Evolutionary conservation across 352 stramenopile species (phyloP), one percentile per base, ranked within the genome.

Genomic region (Globisporangium solare): DNA sequence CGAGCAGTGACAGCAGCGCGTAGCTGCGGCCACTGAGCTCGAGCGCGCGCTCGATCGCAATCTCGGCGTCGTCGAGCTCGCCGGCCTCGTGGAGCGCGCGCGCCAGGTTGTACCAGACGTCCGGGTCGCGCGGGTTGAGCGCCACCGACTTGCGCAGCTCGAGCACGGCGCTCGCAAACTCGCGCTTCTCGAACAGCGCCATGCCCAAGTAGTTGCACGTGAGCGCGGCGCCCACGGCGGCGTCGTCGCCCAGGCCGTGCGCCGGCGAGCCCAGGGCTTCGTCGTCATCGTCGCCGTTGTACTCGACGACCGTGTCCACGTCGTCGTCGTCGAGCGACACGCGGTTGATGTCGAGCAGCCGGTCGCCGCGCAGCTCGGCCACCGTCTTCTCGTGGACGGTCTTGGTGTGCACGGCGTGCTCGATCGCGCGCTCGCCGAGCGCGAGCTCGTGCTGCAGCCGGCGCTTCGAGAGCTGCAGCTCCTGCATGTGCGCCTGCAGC

Each of bases 51-150:
- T 73, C 73, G 20, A 87, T 69, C 8, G 79, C 79, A 15, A 79
- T 74, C 60, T 94, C 84, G 3, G 84, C 84, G 43, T 91, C 84
- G 49, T 77, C 74, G 31, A 74, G 63, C 56, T 92, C 73, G 20
- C 73, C 66, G 10, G 68, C 68, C 7, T 64, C 68, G 41, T 89
- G 77, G 13, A 92, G 68, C 11, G 79, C 72, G 22, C 79, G 75
- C 3, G 76, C 84, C 39, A 94, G 62, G 27, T 86, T 88, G 53
- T 88, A 88, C 84, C 82, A 92, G 15, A 83, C 80, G 40, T 89
- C 79, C 20, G 79, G 53, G 46, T 92, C 78, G 42, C 78, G 70
- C n/a, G 74, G 64, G 56, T 92, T 73, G 47, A 79, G 59, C 31
- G 76, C 74, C 14, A 90, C 69, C 0, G 82, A 92, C 55, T 88